Conservation (phyloP, 2,329 filamentous ascomycete species). For the Periconia sp. region DNA sequence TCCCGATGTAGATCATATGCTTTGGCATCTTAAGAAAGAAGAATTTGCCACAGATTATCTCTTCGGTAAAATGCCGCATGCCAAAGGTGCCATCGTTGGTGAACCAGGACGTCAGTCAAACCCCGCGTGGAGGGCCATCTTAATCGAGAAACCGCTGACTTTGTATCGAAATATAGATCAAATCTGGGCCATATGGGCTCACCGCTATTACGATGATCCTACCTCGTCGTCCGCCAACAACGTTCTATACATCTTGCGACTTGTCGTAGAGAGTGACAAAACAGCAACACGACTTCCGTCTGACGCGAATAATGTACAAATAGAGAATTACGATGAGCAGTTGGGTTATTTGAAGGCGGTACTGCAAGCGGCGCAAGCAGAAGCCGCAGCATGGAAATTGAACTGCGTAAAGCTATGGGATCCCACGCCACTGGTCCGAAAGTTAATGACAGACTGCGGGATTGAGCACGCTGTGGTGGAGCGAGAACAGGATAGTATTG, state of each 20-base stretch:
- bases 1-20: slow-evolving; percentile 65
- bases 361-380: slow-evolving; percentile 63
- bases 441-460: slow-evolving; percentile 13
- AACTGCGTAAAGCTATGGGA: slow-evolving; percentile 78
- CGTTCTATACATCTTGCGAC: slow-evolving; percentile 65
- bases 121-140: no score
- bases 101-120: slow-evolving; percentile 33
- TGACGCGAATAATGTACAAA: neutral
- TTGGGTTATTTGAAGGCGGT: slow-evolving; percentile 51
- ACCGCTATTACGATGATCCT: slow-evolving; percentile 50
- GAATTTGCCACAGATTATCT: slow-evolving; percentile 69
- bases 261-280: slow-evolving; percentile 59
- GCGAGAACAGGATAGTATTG: slow-evolving; percentile 64
- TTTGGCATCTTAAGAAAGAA: slow-evolving; percentile 76
- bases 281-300: slow-evolving; percentile 10
- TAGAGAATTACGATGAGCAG: slow-evolving; percentile 44
- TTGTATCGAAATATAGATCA: slow-evolving; percentile 27
- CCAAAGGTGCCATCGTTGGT: slow-evolving; percentile 69
- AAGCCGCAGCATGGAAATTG: slow-evolving; percentile 70
- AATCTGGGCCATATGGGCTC: slow-evolving; percentile 70
- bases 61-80: slow-evolving; percentile 51
- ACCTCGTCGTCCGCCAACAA: slow-evolving; percentile 50
- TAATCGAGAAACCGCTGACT: no score
- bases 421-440: slow-evolving; percentile 55
- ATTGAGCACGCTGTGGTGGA: slow-evolving; percentile 38